Conservation (phyloP, 805 yeast genomes). For the Kodamaea fukazawae region DNA sequence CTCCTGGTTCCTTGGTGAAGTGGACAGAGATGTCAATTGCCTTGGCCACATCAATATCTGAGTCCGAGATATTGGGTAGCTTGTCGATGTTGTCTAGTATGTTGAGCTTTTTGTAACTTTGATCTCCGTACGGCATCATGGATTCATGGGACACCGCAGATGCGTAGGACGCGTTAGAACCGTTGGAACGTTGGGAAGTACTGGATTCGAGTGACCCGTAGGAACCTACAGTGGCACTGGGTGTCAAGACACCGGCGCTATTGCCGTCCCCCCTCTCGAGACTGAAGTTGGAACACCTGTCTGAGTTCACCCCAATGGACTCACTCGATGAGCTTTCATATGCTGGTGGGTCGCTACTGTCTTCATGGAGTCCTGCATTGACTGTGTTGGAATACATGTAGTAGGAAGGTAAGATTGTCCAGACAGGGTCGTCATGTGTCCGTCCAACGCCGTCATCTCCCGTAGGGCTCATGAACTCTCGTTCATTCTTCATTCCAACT, state of each 20-base stretch:
- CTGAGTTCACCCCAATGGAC: background rate
- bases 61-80: constrained; percentile 30
- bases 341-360: constrained; percentile 18
- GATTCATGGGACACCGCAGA: background rate
- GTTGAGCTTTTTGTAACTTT: constrained; percentile 26
- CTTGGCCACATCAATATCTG: constrained; percentile 20
- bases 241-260: background rate
- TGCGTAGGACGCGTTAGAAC: too few relatives aligned
- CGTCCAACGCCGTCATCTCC: too few relatives aligned
- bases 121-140: background rate
- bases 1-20: constrained; percentile 27
- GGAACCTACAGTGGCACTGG: background rate
- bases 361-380: constrained; percentile 9
- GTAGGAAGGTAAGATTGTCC: constrained; percentile 37
- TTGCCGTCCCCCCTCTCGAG: too few relatives aligned
- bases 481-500: too few relatives aligned
- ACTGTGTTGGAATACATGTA: constrained; percentile 28
- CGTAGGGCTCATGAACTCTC: too few relatives aligned
- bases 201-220: background rate
- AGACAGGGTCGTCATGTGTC: constrained; percentile 1
- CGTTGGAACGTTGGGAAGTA: background rate
- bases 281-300: background rate
- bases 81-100: constrained; percentile 37
- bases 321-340: constrained; percentile 14
- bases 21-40: constrained; percentile 26